Evolutionary conservation across 2,329 filamentous ascomycete species (phyloP), one percentile per base, ranked within the genome.

Genomic region (Mollisiaceae sp.): DNA sequence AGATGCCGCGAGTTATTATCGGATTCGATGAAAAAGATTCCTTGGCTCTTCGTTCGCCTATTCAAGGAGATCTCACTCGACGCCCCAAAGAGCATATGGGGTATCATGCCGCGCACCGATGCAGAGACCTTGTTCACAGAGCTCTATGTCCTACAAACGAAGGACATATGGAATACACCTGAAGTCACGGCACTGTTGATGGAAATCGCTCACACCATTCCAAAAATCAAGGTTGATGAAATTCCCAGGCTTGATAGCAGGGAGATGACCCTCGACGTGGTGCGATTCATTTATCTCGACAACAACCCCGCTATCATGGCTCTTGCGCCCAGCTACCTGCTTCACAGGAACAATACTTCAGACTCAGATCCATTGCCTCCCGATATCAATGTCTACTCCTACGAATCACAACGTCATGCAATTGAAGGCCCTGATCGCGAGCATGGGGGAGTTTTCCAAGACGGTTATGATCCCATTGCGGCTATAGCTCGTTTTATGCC

Each of bases 81-180:
- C 71, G 82, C 92, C 8, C 94, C 95, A 1, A 89, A 89, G 39
- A 86, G 88, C 0, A 86, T 98, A 38, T 98, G 95, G 94, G 94
- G 92, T 60, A 85, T 89, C 67, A 84, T 87, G 72, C 86, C 91
- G 5, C 84, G 89, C 24, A 75, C 69, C 15, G 70, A 74, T 32
- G 72, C 74, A 4, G 75, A 91, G 71, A 83, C 83, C 65, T 78
- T 92, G 1, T 80, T 89, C 27, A 83, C 84, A 4, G 86, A 89
- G 69, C 80, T 91, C 0, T 92, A 91, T 71, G 83, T 89, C n/a
- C 79, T 80, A 2, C 84, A 88, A 18, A 86, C 87, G 0, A 90
- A 90, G 66, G 89, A 91, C 73, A 78, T 92, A 2, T 92, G 90
- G 90, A 91, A 90, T 69, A 90, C 87, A 0, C 87, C 89, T 1